These are phyloP conservation scores for Trifolium pratense DNA, from an alignment of 306 rosid species.

Conservation along the genomic window DNA sequence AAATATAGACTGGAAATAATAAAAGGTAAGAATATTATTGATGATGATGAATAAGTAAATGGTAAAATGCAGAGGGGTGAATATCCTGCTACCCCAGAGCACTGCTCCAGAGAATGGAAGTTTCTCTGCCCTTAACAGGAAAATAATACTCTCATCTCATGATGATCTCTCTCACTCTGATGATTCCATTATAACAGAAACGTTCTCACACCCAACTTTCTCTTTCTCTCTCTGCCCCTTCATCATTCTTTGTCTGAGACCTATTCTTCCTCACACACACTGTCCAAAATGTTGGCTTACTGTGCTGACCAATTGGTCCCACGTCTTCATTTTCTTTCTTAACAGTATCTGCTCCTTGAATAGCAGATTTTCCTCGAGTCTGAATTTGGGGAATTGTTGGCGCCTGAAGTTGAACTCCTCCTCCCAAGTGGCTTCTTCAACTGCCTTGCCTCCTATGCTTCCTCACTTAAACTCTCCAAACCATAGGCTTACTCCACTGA, in stretches of 20 bases:
- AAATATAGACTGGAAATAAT: not conserved
- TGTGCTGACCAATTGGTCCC: not conserved
- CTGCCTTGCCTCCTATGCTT: not conserved
- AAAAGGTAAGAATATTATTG: not conserved
- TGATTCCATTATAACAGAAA: not conserved
- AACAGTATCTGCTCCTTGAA: not conserved
- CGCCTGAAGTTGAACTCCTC: not conserved
- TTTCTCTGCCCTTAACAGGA: not conserved
- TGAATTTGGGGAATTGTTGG: not conserved
- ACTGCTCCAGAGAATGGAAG: not conserved
- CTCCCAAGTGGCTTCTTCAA: not conserved
- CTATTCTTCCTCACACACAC: not conserved
- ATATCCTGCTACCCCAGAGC: not conserved
- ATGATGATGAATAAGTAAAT: constrained; percentile 4
- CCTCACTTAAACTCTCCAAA: not conserved
- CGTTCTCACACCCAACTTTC: not conserved
- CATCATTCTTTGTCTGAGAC: not conserved
- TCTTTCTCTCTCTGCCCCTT: not conserved
- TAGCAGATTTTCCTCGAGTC: constrained; percentile 2
- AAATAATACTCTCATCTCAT: not conserved
- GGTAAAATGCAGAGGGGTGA: not conserved
- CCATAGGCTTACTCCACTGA: not conserved
- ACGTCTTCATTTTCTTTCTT: not conserved
- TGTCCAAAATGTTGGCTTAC: not conserved
- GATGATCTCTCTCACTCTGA: constrained; percentile 1